Evolutionary conservation across 2,329 filamentous ascomycete species (phyloP), one percentile per base, ranked within the genome.

Genomic region (Teratosphaeria nubilosa): DNA sequence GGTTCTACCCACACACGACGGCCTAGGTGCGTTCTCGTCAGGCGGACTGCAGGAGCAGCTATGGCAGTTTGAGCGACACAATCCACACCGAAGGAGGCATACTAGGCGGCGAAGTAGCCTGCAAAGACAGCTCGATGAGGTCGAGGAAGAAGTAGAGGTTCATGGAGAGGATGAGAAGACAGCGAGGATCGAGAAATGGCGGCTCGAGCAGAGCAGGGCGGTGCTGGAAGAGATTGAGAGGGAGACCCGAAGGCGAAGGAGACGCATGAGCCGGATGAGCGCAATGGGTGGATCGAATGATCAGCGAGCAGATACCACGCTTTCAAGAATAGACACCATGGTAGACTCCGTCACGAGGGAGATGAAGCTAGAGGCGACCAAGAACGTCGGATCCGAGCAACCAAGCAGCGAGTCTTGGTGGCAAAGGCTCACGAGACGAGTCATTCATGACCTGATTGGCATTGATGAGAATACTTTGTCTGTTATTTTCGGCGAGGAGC

Each of bases 1-100:
- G 0, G 83, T 96, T 1, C 80, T 99, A n/a, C 94, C 94, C 0
- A 84, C 86, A 0, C 94, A 99, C 69, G 91, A 99, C 77, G 94
- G 94, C 1, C 75, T 97, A 52, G 94, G 94, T 4, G 89, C 87
- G 6, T 99, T 99, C 72, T 83, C 73, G 60, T 68, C 68, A 5
- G 64, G 64, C 75, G 77, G 61, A 69, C 80, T 90, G 24, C 90
- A 96, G 69, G 87, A 95, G 61, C 88, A 92, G 63, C 75, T 96
- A 53, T 96, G 91, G 79, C 87, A 90, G 60, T 94, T 96, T 70
- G 92, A 96, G 72, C 82, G 84, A 62, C 90, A 87, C 73, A 95
- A 95, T 64, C 88, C 90, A 0, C 81, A 83, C 57, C 81, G 87
- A 52, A 76, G 59, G 37, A 82, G 86, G 54, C 73, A 76, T 58